Conservation (phyloP, 345 rosid genomes). For the Combretum micranthum region DNA sequence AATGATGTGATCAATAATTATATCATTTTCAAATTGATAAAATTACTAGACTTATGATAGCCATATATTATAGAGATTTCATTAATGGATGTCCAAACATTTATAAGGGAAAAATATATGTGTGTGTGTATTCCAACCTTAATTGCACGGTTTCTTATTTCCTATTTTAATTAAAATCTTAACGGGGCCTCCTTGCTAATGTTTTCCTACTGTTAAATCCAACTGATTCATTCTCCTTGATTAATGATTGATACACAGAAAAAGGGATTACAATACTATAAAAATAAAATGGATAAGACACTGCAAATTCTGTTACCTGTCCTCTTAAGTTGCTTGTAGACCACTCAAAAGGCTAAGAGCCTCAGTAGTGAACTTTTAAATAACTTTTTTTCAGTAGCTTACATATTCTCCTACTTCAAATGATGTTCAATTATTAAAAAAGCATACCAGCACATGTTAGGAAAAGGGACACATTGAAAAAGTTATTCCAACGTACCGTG, state of each 20-base stretch:
- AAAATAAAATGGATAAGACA: no score
- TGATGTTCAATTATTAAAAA: constrained; percentile 8
- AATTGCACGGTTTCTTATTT: no score
- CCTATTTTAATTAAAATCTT: not conserved
- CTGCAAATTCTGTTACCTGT: no score
- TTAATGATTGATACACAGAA: not conserved
- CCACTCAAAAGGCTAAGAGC: not conserved
- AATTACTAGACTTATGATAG: no score
- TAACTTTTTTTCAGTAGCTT: not conserved
- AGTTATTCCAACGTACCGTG: no score
- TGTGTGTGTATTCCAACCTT: no score
- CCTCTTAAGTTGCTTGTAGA: not conserved
- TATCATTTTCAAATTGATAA: no score
- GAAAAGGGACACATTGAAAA: no score
- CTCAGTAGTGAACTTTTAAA: not conserved
- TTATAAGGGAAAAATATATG: no score
- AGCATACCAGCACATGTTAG: not conserved
- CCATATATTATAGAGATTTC: no score
- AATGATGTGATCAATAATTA: no score
- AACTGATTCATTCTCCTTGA: not conserved
- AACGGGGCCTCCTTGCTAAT: not conserved
- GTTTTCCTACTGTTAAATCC: not conserved
- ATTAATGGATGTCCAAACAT: no score
- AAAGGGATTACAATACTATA: not conserved
- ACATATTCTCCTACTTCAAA: constrained; percentile 1